phyloP scores from a whole-genome alignment of 2,329 filamentous ascomycete genomes.

The Leptographium procerum region DNA sequence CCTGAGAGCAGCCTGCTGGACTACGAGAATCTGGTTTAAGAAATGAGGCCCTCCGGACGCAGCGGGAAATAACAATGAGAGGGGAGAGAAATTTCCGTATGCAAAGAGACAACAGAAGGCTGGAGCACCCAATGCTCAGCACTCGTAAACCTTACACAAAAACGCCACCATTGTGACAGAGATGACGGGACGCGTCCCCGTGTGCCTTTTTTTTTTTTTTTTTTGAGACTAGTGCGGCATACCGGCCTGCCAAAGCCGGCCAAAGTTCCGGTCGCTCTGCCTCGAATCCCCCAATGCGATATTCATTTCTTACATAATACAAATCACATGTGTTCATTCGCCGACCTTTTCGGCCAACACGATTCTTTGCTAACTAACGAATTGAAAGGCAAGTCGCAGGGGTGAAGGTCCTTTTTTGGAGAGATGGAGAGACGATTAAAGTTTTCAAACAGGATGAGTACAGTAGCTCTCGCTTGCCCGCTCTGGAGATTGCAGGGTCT shows the following conservation, averaged over 20 bases:
- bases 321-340: too few species aligned
- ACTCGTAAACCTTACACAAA: too few species aligned
- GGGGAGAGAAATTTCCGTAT: too few species aligned
- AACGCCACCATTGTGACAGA: too few species aligned
- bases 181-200: background rate
- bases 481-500: background rate
- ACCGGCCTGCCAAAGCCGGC: background rate
- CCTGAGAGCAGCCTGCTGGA: background rate
- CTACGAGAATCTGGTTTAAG: background rate
- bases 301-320: background rate
- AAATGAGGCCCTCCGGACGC: background rate
- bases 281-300: too few species aligned
- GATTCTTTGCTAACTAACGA: too few species aligned
- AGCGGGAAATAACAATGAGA: background rate
- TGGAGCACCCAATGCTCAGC: too few species aligned
- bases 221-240: background rate
- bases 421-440: background rate
- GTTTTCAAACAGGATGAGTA: background rate
- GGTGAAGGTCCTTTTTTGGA: too few species aligned
- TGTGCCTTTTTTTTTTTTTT: too few species aligned
- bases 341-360: too few species aligned
- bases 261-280: background rate
- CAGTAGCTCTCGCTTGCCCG: background rate
- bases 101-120: background rate
- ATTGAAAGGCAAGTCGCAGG: too few species aligned